A percentile compares a stretch with the other conserved stretches of the same genome.
Conservation (phyloP, 2,329 filamentous ascomycete species). For the Fusarium foetens region DNA sequence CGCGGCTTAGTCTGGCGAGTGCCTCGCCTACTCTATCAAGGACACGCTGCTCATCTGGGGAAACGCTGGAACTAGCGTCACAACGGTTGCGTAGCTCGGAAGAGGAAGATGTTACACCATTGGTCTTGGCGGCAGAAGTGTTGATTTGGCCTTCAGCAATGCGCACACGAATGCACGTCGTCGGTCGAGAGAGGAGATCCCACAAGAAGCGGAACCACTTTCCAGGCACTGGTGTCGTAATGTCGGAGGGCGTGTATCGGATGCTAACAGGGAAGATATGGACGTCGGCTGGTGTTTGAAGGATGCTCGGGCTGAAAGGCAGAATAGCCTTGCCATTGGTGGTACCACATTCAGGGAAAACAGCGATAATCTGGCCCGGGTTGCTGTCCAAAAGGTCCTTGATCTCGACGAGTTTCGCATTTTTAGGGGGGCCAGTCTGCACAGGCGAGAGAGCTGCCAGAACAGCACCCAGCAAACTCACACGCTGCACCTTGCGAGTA, state of each 20-base stretch:
- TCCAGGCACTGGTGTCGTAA: constrained; percentile 89
- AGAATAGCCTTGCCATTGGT: constrained; percentile 93
- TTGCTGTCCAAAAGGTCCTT: constrained; percentile 71
- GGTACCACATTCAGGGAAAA: constrained; percentile 94
- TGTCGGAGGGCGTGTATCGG: constrained; percentile 86
- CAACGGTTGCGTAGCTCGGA: constrained; percentile 46
- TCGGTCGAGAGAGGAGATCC: constrained; percentile 84
- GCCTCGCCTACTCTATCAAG: constrained; percentile 86
- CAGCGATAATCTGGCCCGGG: constrained; percentile 79
- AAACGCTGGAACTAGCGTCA: constrained; percentile 50
- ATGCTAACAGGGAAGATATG: constrained; percentile 92
- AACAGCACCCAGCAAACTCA: constrained; percentile 81
- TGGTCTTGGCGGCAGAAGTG: constrained; percentile 52
- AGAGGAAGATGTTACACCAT: constrained; percentile 47
- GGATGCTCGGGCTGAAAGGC: constrained; percentile 80
- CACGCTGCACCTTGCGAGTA: constrained; percentile 76
- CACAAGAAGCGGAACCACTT: constrained; percentile 80
- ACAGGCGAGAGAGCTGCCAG: constrained; percentile 75
- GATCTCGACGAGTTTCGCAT: constrained; percentile 67
- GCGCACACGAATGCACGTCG: constrained; percentile 89
- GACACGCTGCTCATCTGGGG: constrained; percentile 71
- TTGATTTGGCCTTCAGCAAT: constrained; percentile 81
- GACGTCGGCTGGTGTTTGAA: constrained; percentile 71
- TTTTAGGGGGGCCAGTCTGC: constrained; percentile 56
- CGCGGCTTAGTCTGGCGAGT: constrained; percentile 84